These are phyloP conservation scores for Iris pallida DNA, from an alignment of 116 monocot genomes.

Conservation along the genomic window DNA sequence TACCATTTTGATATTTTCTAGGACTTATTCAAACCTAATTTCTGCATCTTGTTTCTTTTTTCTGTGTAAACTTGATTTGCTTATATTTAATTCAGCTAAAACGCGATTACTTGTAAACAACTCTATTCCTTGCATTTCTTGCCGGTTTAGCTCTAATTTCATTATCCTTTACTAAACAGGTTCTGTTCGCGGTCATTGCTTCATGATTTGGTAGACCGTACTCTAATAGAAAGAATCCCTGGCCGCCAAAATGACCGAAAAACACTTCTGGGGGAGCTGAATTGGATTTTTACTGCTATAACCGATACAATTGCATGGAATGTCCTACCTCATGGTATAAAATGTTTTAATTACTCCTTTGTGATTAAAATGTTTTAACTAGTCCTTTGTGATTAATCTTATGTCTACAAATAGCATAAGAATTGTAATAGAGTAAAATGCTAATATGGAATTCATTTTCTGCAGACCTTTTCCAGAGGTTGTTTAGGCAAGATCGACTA, in stretches of 20 bases:
- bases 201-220: conserved; percentile 59
- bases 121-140: no score
- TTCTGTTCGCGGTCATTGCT: conserved; percentile 81
- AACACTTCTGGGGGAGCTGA: conserved; percentile 89
- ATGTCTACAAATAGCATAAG: no score
- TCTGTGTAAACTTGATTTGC: no score
- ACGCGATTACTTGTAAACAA: no score
- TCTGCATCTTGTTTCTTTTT: neutral
- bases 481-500: conserved; percentile 86
- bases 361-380: neutral
- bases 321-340: conserved; percentile 82
- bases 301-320: conserved; percentile 99
- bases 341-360: neutral
- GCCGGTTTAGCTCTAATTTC: neutral
- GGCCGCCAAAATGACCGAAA: conserved; percentile 97
- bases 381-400: neutral
- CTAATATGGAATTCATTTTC: conserved; percentile 9
- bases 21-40: neutral
- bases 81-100: no score
- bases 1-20: neutral
- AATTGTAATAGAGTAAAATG: conserved; percentile 3
- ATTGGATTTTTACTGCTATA: conserved; percentile 97
- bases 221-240: conserved; percentile 86
- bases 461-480: conserved; percentile 81
- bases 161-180: conserved; percentile 35